A percentile compares a stretch with the other conserved stretches of the same genome.
These are phyloP conservation scores for Remersonia thermophila DNA, from an alignment of 2,329 filamentous ascomycete species.

Conservation along the genomic window DNA sequence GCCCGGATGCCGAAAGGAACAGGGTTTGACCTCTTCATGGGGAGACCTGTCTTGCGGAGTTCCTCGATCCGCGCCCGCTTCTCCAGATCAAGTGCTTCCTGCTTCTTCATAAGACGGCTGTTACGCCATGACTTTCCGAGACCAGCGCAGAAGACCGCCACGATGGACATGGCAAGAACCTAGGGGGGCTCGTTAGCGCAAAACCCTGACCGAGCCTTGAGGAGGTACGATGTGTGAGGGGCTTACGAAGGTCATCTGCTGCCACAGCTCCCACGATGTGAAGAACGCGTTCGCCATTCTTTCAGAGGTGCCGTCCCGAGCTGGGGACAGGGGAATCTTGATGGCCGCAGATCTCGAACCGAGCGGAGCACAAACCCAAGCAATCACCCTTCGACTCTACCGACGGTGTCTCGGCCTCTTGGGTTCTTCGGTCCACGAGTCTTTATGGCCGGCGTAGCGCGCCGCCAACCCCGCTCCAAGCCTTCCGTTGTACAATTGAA, in stretches of 20 bases:
- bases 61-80: slow-evolving; percentile 42
- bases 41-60: slow-evolving; percentile 43
- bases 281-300: slow-evolving; percentile 44
- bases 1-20: slow-evolving; percentile 81
- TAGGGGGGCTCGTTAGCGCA: slow-evolving; percentile 26
- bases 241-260: slow-evolving; percentile 82
- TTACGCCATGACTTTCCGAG: slow-evolving; percentile 54
- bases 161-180: slow-evolving; percentile 62
- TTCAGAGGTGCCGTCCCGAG: no score
- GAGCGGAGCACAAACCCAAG: no score
- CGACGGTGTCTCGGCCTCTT: no score
- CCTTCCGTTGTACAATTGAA: no score
- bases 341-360: no score
- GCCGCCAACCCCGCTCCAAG: no score
- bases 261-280: slow-evolving; percentile 64
- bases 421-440: no score
- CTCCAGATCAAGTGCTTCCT: slow-evolving; percentile 54
- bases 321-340: no score
- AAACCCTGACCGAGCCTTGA: not conserved
- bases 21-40: slow-evolving; percentile 34
- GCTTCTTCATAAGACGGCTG: slow-evolving; percentile 41
- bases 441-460: no score
- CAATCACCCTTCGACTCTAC: no score
- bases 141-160: slow-evolving; percentile 55
- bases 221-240: not conserved